phyloP scores from a whole-genome alignment of 2,329 filamentous ascomycete species.

The Stagonosporopsis vannaccii region DNA sequence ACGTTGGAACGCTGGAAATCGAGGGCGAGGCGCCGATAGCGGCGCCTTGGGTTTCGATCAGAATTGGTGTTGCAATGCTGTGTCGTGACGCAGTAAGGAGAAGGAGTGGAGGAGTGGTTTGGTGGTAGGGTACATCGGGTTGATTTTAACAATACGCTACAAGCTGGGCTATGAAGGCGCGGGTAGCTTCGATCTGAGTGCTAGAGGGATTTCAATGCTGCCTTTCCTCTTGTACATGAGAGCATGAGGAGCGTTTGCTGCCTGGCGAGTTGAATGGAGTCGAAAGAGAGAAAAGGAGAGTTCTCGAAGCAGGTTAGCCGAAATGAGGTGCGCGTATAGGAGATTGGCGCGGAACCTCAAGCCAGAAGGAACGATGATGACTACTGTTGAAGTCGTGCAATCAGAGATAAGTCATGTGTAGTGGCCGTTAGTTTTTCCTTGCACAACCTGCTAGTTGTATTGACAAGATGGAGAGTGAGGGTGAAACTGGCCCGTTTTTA shows the following conservation, averaged over 20 bases:
- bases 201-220: too few species aligned
- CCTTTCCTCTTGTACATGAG: not conserved
- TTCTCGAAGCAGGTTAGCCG: not conserved
- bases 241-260: not conserved
- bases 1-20: not conserved
- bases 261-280: not conserved
- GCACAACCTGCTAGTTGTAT: not conserved
- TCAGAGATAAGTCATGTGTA: not conserved
- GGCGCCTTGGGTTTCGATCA: not conserved
- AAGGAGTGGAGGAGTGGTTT: not conserved
- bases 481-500: not conserved
- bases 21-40: constrained; percentile 3
- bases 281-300: not conserved
- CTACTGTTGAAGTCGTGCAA: not conserved
- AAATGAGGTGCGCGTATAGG: not conserved
- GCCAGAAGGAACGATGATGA: too few species aligned
- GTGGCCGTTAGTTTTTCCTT: not conserved
- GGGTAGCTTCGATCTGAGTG: not conserved
- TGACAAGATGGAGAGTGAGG: not conserved
- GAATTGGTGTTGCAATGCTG: not conserved
- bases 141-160: not conserved
- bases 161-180: not conserved
- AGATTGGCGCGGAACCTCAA: too few species aligned
- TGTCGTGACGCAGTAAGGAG: not conserved
- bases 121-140: constrained; percentile 5